These are phyloP conservation scores for Eucalyptus fibrosa DNA, from an alignment of 345 rosid genomes.

Conservation along the genomic window DNA sequence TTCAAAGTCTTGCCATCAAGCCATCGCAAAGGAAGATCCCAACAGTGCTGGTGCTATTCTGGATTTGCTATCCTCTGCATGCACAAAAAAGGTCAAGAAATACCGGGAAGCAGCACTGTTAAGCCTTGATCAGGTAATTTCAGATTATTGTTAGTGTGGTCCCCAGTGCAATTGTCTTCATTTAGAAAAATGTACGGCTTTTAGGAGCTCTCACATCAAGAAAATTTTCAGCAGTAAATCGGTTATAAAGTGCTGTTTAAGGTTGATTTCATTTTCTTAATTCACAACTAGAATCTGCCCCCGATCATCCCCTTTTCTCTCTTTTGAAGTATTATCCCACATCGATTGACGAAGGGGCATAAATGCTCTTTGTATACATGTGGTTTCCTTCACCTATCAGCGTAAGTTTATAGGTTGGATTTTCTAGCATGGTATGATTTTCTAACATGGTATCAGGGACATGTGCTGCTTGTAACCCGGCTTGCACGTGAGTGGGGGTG, in stretches of 20 bases:
- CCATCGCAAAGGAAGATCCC: slow-evolving; percentile 53
- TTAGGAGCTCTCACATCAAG: background rate
- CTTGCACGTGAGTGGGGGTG: too few species aligned
- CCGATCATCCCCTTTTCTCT: background rate
- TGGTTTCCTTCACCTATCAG: too few species aligned
- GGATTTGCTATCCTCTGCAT: slow-evolving; percentile 57
- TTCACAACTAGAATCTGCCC: background rate
- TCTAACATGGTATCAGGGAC: too few species aligned
- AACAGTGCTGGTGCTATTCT: slow-evolving; percentile 43
- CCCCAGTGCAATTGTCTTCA: background rate
- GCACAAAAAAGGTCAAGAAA: slow-evolving; percentile 63
- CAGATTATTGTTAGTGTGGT: background rate
- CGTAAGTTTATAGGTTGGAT: too few species aligned
- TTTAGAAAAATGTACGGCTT: background rate
- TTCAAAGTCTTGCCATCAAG: slow-evolving; percentile 65
- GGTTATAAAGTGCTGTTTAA: background rate
- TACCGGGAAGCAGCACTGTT: slow-evolving; percentile 77
- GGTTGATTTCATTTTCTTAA: background rate
- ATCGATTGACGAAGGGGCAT: too few species aligned
- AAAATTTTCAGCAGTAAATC: background rate
- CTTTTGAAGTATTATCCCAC: too few species aligned
- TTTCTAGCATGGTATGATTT: too few species aligned
- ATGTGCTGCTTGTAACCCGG: too few species aligned
- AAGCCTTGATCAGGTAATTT: slow-evolving; percentile 61
- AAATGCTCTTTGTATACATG: too few species aligned